Evolutionary conservation across 768 basidiomycete species (phyloP), one percentile per base, ranked within the genome.

Genomic region (Fistulinella prunicolor): DNA sequence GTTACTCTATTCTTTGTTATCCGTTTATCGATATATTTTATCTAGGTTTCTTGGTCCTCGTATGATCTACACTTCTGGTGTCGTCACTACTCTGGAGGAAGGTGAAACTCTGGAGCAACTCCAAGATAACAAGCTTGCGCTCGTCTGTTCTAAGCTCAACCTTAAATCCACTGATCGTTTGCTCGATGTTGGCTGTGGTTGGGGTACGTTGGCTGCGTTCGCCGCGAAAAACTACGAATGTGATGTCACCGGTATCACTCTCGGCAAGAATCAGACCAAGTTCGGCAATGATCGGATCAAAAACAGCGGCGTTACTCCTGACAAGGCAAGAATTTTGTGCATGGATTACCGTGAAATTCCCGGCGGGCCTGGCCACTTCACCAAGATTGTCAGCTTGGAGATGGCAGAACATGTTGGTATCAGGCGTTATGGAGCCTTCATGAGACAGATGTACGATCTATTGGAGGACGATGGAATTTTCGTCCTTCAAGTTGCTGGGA

Each of bases 321-420:
- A 82, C 62, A 81, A 86, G 62, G 94, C 93, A 2, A 81, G 94
- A 47, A 93, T 98, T 56, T 73, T 97, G 44, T 95, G 95, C 76
- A 83, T 82, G 61, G 94, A 98, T 66, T 94, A 89, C 68, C 84
- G 94, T 24, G 89, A 96, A 47, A 88, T 97, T 57, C 90, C 92
- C 29, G 79, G 81, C 24, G 78, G 83, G 47, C 68, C 71, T 39
- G 84, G 85, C 44, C 81, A 82, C 48, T 99, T 88, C 63, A 85
- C 83, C 61, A 98, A 98, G 76, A 98, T 99, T 44, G 93, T 95
- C 41, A 86, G 84, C 52, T 77, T 99, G 52, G 96, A 99, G 68
- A 98, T 98, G 95, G 95, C 95, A 16, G 96, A 99, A 83, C 96
- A 99, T 65, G 96, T 99, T 52, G 96, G 96, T 49, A 82, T 99